These are phyloP conservation scores for Whalleya microplaca DNA, from an alignment of 2,329 filamentous ascomycete genomes.

Conservation along the genomic window DNA sequence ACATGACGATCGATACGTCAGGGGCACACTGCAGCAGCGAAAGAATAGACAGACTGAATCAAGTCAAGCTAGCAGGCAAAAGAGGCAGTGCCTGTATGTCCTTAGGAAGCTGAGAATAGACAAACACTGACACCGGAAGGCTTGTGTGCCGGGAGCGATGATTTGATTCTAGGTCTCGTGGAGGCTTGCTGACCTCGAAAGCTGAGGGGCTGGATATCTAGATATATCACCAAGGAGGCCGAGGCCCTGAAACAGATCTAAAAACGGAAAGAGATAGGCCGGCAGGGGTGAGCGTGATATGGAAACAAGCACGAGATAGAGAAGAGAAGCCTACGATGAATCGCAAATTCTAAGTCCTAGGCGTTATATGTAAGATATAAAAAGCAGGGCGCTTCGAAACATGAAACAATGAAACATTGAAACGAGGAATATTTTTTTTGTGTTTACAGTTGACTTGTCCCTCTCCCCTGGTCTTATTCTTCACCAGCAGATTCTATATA, in stretches of 20 bases:
- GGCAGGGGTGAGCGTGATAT: background rate
- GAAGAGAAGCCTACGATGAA: no score
- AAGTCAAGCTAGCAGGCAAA: background rate
- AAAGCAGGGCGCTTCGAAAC: constrained; percentile 31
- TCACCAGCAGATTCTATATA: constrained; percentile 25
- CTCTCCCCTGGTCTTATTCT: constrained; percentile 12
- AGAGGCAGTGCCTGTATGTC: constrained; percentile 9
- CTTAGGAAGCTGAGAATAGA: constrained; percentile 9
- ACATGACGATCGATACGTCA: constrained; percentile 23
- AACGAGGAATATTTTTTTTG: constrained; percentile 19
- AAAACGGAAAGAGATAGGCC: constrained; percentile 18
- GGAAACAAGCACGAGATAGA: constrained; percentile 10
- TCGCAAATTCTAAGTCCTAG: background rate
- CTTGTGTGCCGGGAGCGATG: constrained; percentile 10
- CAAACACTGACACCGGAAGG: constrained; percentile 8
- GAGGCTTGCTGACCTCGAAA: constrained; percentile 11
- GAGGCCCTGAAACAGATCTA: constrained; percentile 26
- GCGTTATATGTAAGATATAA: constrained; percentile 21
- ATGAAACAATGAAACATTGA: constrained; percentile 25
- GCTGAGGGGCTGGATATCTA: constrained; percentile 13
- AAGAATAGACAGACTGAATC: background rate
- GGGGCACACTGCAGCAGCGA: background rate
- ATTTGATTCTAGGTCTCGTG: constrained; percentile 6
- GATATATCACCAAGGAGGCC: constrained; percentile 24
- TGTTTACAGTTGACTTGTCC: background rate